Evolutionary conservation across 495 filamentous ascomycete species (phyloP), one percentile per base, ranked within the genome.

Genomic region (Podospora pseudoanserina): DNA sequence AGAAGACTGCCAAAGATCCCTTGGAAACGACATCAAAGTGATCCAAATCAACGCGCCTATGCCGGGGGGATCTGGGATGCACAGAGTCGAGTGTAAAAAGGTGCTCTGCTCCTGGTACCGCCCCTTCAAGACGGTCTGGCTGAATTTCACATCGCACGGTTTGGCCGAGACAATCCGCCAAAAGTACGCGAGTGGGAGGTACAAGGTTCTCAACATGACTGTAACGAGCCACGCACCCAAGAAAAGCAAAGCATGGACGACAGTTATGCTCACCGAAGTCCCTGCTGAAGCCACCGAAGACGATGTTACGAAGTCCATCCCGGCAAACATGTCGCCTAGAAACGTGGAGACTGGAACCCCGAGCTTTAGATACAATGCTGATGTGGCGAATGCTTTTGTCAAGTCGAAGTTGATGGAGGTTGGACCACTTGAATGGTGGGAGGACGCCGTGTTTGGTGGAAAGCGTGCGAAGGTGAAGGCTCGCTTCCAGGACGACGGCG

Each of bases 371-470:
- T 28, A 28, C 13, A 67, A 77, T 23, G 16, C 56, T 1, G 75
- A 71, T 1, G 55, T 34, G 0, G 73, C 67, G 15, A 62, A 65
- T 19, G 28, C 63, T 4, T 3, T 16, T 1, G 68, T 79, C 32
- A 70, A 73, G 57, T 73, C 73, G 15, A 68, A 76, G 20, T 72
- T 80, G n/a, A 66, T 69, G 2, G 56, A 66, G 2, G 54, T 76
- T 28, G 79, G 78, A 0, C 64, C 73, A 5, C 62, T 80, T 15
- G 76, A 80, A 58, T 77, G 67, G 70, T 79, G 76, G 77, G 76
- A 76, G 39, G 71, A 66, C 3, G 55, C 71, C 11, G 55, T 65
- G 0, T 44, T 54, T 1, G 66, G 65, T 11, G 73, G 72, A 4
- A 76, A 76, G 63, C 71, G 74, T 5, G 65, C 73, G 39, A 79